Conservation (phyloP, 805 yeast species). For the Scheffersomyces spartinae region DNA sequence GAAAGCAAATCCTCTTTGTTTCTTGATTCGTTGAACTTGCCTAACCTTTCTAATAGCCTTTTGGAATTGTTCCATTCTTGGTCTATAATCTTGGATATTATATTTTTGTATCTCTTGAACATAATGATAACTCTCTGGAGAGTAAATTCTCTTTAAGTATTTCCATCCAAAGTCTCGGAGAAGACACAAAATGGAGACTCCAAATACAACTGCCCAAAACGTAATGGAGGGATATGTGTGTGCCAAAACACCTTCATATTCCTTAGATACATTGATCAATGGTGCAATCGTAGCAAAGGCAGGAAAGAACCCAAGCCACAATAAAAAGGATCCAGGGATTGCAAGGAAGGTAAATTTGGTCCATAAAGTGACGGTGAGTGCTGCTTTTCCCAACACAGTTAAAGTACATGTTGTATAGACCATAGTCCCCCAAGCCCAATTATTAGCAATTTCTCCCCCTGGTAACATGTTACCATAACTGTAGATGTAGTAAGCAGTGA, state of each 20-base stretch:
- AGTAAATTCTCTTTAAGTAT: conserved; percentile 82
- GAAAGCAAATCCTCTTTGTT: conserved; percentile 97
- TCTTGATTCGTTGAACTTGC: conserved; percentile 96
- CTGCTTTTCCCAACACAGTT: conserved; percentile 92
- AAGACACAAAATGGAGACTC: conserved; percentile 69
- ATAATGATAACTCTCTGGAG: conserved; percentile 86
- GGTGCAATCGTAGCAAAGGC: conserved; percentile 83
- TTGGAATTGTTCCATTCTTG: conserved; percentile 95
- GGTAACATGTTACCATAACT: conserved; percentile 53
- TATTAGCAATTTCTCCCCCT: conserved; percentile 65
- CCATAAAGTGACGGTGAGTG: conserved; percentile 85
- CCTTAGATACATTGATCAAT: conserved; percentile 64
- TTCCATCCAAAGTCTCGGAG: conserved; percentile 90
- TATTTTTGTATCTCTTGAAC: conserved; percentile 96
- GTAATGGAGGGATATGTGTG: conserved; percentile 67
- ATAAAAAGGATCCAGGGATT: conserved; percentile 81
- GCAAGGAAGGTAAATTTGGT: conserved; percentile 86
- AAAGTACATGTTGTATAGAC: conserved; percentile 77
- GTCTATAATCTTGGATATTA: conserved; percentile 85
- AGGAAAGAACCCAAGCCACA: conserved; percentile 86
- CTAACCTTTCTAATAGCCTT: conserved; percentile 94
- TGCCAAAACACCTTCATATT: conserved; percentile 68
- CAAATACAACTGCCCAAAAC: conserved; percentile 75
- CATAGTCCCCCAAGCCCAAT: conserved; percentile 94
- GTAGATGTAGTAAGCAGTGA: conserved; percentile 61